Percentiles rank a stretch among this genome's conserved stretches.
Conservation (phyloP, 352 stramenopile genomes). For the Phytophthora pluvialis region DNA sequence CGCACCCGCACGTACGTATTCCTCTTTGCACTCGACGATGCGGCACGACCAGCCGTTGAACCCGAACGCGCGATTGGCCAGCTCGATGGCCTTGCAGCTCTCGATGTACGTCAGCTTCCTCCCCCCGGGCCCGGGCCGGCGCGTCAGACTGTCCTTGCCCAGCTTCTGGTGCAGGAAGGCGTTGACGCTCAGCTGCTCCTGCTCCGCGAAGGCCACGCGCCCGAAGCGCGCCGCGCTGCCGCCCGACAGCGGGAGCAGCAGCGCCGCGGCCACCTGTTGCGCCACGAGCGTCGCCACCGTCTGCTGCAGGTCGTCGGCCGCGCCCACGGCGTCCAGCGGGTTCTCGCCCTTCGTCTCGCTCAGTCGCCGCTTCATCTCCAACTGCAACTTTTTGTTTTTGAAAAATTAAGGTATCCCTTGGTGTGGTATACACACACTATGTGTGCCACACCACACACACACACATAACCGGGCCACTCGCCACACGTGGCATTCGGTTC, state of each 20-base stretch:
- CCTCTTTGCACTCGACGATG: constrained; percentile 86
- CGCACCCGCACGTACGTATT: constrained; percentile 64
- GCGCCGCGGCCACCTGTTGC: constrained; percentile 34
- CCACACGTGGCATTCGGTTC: constrained; percentile 24
- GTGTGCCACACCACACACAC: constrained; percentile 3
- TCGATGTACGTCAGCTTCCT: constrained; percentile 88
- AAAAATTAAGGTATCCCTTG: neutral
- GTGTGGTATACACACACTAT: neutral
- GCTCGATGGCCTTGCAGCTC: constrained; percentile 90
- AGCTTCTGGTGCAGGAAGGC: constrained; percentile 87
- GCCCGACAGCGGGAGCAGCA: constrained; percentile 12
- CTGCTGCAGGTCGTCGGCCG: constrained; percentile 43
- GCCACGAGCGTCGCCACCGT: constrained; percentile 48
- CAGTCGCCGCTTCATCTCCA: constrained; percentile 54
- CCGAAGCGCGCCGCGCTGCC: constrained; percentile 52
- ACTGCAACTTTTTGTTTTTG: constrained; percentile 29
- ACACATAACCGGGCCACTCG: neutral
- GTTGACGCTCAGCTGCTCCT: constrained; percentile 66
- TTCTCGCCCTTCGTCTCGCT: constrained; percentile 25
- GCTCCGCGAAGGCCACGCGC: constrained; percentile 52
- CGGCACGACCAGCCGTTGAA: constrained; percentile 90
- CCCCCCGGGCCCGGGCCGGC: constrained; percentile 70
- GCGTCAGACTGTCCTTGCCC: constrained; percentile 72
- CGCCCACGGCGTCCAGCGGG: constrained; percentile 3
- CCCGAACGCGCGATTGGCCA: constrained; percentile 88